A percentile compares a stretch with the other conserved stretches of the same genome.
phyloP scores from a whole-genome alignment of 2,329 filamentous ascomycete genomes.

The Talaromyces sp. region DNA sequence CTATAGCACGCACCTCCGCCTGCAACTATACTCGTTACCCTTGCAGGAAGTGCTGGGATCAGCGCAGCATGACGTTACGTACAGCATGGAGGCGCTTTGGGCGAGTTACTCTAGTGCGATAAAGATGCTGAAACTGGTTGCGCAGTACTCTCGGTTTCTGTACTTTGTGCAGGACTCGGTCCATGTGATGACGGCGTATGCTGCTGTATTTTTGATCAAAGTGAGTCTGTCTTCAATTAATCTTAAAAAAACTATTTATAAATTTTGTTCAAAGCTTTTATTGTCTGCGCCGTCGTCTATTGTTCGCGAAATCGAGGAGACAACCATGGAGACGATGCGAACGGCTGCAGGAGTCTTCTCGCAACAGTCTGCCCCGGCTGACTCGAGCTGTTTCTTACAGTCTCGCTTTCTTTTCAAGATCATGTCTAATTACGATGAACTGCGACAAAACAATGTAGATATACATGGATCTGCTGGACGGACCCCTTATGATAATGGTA shows the following conservation, averaged over 20 bases:
- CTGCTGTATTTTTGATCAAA: conserved; percentile 36
- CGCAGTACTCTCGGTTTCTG: conserved; percentile 24
- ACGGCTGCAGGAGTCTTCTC: conserved; percentile 2
- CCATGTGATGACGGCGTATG: conserved; percentile 41
- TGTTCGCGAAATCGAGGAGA: background rate
- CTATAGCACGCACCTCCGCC: conserved; percentile 34
- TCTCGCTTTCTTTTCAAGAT: conserved; percentile 1
- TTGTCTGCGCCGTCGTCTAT: conserved; percentile 2
- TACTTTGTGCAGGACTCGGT: conserved; percentile 40
- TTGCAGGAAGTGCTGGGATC: conserved; percentile 28
- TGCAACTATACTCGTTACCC: conserved; percentile 34
- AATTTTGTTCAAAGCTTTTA: background rate
- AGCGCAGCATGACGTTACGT: conserved; percentile 15
- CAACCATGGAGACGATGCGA: conserved; percentile 1
- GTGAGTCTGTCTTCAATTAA: background rate
- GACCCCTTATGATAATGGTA: background rate
- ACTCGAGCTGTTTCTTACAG: conserved; percentile 7
- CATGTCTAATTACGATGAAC: conserved; percentile 6
- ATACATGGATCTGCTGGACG: background rate
- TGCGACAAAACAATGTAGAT: background rate
- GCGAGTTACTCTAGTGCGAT: conserved; percentile 21
- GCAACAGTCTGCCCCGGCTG: conserved; percentile 5
- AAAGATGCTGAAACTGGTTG: conserved; percentile 29
- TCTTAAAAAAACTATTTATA: background rate
- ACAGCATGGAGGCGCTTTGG: conserved; percentile 22